Base-by-base conservation (phyloP, 441 rosid species). In the Melastoma candidum region DNA sequence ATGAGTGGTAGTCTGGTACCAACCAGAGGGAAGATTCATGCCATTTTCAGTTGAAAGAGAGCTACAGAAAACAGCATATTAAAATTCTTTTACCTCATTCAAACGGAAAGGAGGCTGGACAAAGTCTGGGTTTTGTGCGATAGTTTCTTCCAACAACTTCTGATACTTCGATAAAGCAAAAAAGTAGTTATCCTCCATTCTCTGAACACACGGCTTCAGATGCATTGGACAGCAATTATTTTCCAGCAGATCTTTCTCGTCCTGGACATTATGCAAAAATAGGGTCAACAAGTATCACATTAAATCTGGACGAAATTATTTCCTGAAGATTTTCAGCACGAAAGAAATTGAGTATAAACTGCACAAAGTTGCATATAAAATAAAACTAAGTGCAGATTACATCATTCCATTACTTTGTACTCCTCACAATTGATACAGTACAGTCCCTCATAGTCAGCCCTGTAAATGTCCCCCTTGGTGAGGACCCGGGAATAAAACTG, bases 371-470 rank as follows among this genome's bases (percentile, higher is more conserved):
- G 36, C 36, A 29, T 29, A 29, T 29, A 29, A 29, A 29, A 29
- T 29, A 29, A 29, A 29, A 29, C 36, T 29, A 29, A 29, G 36
- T 3, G 36, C 36, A 29, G 36, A 29, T 32, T 32, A 32, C 6
- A 32, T 32, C 36, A 43, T 59, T 63, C 7, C 44, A 48, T 48
- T 32, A 89, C 98, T 95, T 87, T 92, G 58, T 85, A 87, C 71
- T 92, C 98, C 78, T 92, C 94, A 59, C 96, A 92, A 71, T 85
- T 92, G 54, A 85, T 77, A 67, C 98, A 92, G 72, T 92, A 92
- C 25, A 85, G 76, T 1, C 98, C 98, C 69, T 85, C 95, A 29
- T 92, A 85, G 71, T 88, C 92, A 57, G 90, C 90, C 60, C 72
- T 72, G 60, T 87, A 92, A 61, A 92, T 92, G 71, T 92, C 96